Base-by-base conservation (phyloP, 1,139 yeast genomes). In the Kurtzmaniella quercitrusa region DNA sequence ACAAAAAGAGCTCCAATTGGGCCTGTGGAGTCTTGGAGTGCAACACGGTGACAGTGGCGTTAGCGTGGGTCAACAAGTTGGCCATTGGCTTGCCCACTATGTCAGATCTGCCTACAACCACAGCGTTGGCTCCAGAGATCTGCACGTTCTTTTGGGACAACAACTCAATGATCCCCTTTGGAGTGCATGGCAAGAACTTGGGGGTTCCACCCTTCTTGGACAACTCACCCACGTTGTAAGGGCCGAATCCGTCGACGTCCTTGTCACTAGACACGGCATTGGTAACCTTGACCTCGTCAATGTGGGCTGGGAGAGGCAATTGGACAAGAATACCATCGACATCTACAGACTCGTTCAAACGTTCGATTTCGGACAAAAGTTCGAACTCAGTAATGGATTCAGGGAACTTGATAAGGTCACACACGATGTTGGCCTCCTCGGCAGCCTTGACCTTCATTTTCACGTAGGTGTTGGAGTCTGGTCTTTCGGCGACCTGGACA, bases 211-310 rank as follows among this genome's bases (percentile, higher is more conserved):
- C 87, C 55, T 85, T 85, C 68, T 91, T 91, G 57, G 91, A 82
- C 54, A 93, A 77, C 66, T 93, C 98, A 45, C 98, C 98, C 43
- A 88, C 85, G 65, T 93, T 94, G 62, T 66, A 77, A 40, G 95
- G 85, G 42, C 94, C 95, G 59, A 93, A 93, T 1, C 98, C 99
- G 61, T 93, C 99, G 41, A 94, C 97, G 58, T 93, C 99, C 70
- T 93, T 93, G 45, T 75, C 77, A 16, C 90, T 77, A 39, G 73
- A 63, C 25, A 93, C 96, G 17, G 91, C 79, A 52, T 80, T 78
- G 42, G 97, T 91, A 53, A 93, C 75, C 54, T 72, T 75, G 47
- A 82, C 76, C 66, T 91, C 98, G 60, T 88, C 79, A 52, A 93
- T 73, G 56, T 87, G 94, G 10, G 66, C 66, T 19, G 98, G 98